These are phyloP conservation scores for Trifolium dubium DNA, from an alignment of 306 rosid species.

Conservation along the genomic window DNA sequence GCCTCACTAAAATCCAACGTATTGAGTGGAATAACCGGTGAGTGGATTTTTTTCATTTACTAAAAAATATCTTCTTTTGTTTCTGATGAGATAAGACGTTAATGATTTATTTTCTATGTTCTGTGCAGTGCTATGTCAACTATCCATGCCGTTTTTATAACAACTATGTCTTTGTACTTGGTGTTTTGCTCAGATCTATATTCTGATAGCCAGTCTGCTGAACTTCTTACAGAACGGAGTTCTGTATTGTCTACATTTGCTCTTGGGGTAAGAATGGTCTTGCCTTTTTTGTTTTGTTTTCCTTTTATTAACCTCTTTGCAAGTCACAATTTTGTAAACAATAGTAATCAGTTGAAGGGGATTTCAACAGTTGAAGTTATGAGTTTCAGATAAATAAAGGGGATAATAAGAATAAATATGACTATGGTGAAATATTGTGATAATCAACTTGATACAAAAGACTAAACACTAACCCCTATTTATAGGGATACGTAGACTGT, in stretches of 20 bases:
- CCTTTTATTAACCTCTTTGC: slow-evolving; percentile 32
- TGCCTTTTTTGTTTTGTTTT: background rate
- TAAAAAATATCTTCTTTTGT: slow-evolving; percentile 24
- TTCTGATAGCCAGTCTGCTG: slow-evolving; percentile 54
- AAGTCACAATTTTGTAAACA: slow-evolving; percentile 24
- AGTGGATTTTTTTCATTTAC: slow-evolving; percentile 33
- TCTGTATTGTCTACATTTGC: slow-evolving; percentile 68
- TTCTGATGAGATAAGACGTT: slow-evolving; percentile 29
- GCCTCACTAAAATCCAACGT: slow-evolving; percentile 73
- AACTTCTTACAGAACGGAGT: slow-evolving; percentile 59
- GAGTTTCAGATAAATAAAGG: background rate
- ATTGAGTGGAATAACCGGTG: slow-evolving; percentile 94
- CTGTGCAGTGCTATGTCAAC: slow-evolving; percentile 84
- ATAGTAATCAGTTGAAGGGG: background rate
- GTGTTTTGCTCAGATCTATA: slow-evolving; percentile 83
- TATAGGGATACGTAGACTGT: background rate
- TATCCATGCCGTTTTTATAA: slow-evolving; percentile 80
- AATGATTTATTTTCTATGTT: slow-evolving; percentile 27
- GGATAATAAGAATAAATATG: background rate
- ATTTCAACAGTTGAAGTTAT: background rate
- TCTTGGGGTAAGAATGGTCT: slow-evolving; percentile 70
- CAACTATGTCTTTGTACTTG: slow-evolving; percentile 74
- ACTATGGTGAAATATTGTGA: background rate
- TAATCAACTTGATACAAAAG: slow-evolving; percentile 6
- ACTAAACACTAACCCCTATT: background rate